Percentiles rank a stretch among this genome's conserved stretches.
phyloP scores from a whole-genome alignment of 805 yeast species.

The Yarrowia yakushimensis region DNA sequence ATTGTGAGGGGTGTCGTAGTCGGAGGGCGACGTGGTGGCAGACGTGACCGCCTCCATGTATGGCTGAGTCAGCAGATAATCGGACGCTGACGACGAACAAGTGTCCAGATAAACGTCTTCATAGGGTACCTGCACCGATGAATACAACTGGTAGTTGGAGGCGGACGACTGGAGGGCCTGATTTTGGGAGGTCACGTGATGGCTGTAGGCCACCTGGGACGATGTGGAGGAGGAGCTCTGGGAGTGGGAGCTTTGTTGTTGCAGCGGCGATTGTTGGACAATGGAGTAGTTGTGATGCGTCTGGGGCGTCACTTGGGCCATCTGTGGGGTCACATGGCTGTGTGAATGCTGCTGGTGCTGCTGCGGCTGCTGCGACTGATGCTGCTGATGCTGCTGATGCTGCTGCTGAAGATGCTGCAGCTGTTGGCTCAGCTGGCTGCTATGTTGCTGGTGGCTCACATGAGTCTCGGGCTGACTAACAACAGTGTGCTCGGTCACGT shows the following conservation, averaged over 20 bases:
- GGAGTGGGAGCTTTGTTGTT: neutral
- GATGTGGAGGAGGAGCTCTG: too few relatives aligned
- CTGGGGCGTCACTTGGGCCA: neutral
- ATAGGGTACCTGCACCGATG: neutral
- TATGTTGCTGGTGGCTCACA: neutral
- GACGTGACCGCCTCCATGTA: slow-evolving; percentile 1
- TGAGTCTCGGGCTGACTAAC: neutral
- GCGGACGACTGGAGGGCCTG: neutral
- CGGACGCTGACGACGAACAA: neutral
- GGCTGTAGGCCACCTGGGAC: neutral
- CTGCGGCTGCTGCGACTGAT: neutral
- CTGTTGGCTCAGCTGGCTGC: neutral
- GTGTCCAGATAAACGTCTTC: slow-evolving; percentile 5
- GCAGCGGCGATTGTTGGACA: neutral
- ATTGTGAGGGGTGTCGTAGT: slow-evolving; percentile 19
- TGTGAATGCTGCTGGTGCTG: neutral
- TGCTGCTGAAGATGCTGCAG: too few relatives aligned
- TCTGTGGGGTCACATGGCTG: neutral
- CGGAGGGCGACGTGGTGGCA: slow-evolving; percentile 2
- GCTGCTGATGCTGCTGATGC: neutral
- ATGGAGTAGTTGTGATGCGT: neutral
- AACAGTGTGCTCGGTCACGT: neutral
- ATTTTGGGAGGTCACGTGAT: neutral
- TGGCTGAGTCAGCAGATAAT: slow-evolving; percentile 3
- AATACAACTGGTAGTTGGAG: neutral